Evolutionary conservation across 495 filamentous ascomycete species (phyloP), one percentile per base, ranked within the genome.

Genomic region (Immersiella caudata): DNA sequence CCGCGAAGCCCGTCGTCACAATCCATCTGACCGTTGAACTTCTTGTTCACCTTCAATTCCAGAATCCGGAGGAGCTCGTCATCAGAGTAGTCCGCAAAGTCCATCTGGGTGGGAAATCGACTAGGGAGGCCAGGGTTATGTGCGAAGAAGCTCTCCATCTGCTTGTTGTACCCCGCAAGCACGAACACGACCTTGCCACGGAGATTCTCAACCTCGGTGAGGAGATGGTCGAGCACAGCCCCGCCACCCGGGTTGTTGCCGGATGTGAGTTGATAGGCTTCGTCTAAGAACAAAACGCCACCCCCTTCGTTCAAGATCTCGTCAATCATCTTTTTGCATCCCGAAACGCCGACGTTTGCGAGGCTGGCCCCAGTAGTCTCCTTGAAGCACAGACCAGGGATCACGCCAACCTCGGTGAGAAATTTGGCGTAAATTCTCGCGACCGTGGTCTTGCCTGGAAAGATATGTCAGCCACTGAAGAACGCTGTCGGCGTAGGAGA

Each of bases 141-240:
- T 0, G 83, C 85, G 61, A 91, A 93, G 76, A 96, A 92, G 11
- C 80, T 82, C 73, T 94, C 91, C 91, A 96, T 96, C 64, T 90
- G 79, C 63, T 87, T 87, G 61, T 85, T 84, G 77, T 94, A 94
- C 0, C 92, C 91, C 0, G 91, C 91, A 5, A 94, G 80, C 16
- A 96, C 84, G 65, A 96, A 89, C 0, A 91, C 88, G 12, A 94
- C 75, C 74, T 91, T 92, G 0, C 92, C 92, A 1, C 82, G 86
- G 20, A 87, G 78, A 51, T 92, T 92, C 74, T 94, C 91, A 29
- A 93, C 84, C 68, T 93, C 90, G 0, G 88, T 86, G 0, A 96
- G 83, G 0, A 94, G 79, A 66, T 87, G 92, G 66, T 94, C 90
- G 11, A 96, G 81, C 1, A 92, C 91, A 29, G 84, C 81, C 0